phyloP scores from a whole-genome alignment of 2,329 filamentous ascomycete species.

The Leptographium lundbergii region DNA sequence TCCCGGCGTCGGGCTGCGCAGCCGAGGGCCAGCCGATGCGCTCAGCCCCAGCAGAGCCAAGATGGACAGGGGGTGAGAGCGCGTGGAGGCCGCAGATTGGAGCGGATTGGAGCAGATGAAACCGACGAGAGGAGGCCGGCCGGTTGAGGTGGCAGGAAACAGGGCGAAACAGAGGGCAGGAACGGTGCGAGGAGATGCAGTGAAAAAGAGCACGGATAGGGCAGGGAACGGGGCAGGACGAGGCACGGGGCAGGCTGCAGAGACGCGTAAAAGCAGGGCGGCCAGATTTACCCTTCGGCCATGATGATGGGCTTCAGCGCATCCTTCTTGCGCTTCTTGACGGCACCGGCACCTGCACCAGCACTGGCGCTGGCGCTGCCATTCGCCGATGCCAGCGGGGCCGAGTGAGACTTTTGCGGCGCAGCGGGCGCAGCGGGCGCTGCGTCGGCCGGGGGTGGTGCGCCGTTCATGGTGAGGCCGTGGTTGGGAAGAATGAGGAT shows the following conservation, averaged over 20 bases:
- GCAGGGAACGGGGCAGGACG: background rate
- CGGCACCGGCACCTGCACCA: background rate
- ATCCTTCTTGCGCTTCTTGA: slow-evolving; percentile 65
- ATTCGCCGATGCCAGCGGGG: slow-evolving; percentile 5
- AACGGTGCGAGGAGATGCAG: background rate
- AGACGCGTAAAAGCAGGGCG: background rate
- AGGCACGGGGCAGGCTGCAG: background rate
- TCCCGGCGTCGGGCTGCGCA: background rate
- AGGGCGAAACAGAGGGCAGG: background rate
- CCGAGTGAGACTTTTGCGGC: slow-evolving; percentile 3
- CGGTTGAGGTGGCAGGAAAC: background rate
- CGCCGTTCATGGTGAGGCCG: slow-evolving; percentile 11
- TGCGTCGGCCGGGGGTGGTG: slow-evolving; percentile 4
- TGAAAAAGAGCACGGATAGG: no score
- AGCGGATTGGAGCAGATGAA: background rate
- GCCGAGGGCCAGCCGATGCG: background rate
- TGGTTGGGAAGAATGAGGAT: background rate
- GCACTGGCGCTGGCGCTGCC: background rate
- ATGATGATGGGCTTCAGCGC: slow-evolving; percentile 65
- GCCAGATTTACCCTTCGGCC: slow-evolving; percentile 25
- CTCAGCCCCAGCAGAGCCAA: background rate
- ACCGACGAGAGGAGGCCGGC: background rate
- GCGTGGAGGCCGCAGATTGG: background rate
- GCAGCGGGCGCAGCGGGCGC: background rate
- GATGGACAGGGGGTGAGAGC: background rate